Percentiles rank a stretch among this genome's conserved stretches.
Evolutionary conservation across 2,329 filamentous ascomycete species (phyloP).

Genomic region (Periconia digitata): DNA sequence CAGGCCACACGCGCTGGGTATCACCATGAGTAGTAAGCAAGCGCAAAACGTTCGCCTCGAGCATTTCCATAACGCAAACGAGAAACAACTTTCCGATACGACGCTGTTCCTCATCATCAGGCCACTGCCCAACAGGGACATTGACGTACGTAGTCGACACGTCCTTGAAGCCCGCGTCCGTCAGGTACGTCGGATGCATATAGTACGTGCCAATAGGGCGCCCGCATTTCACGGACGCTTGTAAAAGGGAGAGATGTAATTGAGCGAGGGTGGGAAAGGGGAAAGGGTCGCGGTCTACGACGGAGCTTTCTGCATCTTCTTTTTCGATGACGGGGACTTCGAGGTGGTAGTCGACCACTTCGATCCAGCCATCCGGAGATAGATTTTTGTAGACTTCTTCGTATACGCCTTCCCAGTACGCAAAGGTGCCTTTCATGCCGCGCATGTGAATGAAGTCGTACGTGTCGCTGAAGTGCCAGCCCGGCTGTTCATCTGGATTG

Average conservation of each 20-base stretch:
- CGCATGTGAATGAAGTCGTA: conserved; percentile 56
- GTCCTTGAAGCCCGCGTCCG: conserved; percentile 49
- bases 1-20: conserved; percentile 28
- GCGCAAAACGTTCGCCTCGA: conserved; percentile 30
- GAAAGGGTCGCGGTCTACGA: no score
- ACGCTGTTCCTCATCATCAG: conserved; percentile 31
- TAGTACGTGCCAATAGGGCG: conserved; percentile 47
- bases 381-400: conserved; percentile 49
- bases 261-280: conserved; percentile 29
- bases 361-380: conserved; percentile 50
- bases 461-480: conserved; percentile 52
- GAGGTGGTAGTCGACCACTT: conserved; percentile 47
- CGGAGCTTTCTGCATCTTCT: no score
- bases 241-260: conserved; percentile 31
- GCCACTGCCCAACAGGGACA: conserved; percentile 39
- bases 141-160: conserved; percentile 44
- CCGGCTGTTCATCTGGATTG: conserved; percentile 23
- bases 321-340: conserved; percentile 22
- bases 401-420: conserved; percentile 51
- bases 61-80: conserved; percentile 35
- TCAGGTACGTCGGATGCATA: conserved; percentile 43
- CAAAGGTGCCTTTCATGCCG: conserved; percentile 51
- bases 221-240: conserved; percentile 45
- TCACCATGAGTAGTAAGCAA: conserved; percentile 34
- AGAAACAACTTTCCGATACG: conserved; percentile 38